Base-by-base conservation (phyloP, 768 basidiomycete species). In the Panellus pusillus region DNA sequence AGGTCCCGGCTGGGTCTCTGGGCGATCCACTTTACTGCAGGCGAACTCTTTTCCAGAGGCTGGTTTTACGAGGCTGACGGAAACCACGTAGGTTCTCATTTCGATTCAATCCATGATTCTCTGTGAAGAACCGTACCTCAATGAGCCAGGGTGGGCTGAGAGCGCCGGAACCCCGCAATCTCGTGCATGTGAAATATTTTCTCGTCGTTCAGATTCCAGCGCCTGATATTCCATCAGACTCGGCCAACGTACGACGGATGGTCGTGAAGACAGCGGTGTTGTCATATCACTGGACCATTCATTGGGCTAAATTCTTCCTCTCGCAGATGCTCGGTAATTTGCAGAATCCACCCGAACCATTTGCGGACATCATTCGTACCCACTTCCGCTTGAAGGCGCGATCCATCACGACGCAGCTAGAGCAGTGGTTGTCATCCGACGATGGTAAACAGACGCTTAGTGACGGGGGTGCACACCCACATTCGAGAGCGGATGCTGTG, bases 31-130 rank as follows among this genome's bases (percentile, higher is more conserved):
- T 6, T 71, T 98, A 44, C 78, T 96, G 4, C 94, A 96, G 75
- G 91, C 83, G 44, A 39, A 75, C 65, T 29, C 19, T 41, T 18
- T 29, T 28, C 17, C 20, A 24, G 6, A 52, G 41, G 50, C 24
- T 48, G 47, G 20, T 11, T 38, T 20, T 46, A 20, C 40, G 36
- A 43, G 32, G 8, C 47, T 35, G 24, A 77, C 76, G 62, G 32
- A 35, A 35, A 14, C 85, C 78, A 18, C 15, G 66, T 83, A 96
- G 80, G 91, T 95, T 35, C 77, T 98, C 38, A 90, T 97, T 36
- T 95, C 93, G 14, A 95, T 98, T 29, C 95, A 97, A 73, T 93
- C 91, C 14, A 93, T 98, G 91, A 96, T 97, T 61, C 74, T 97
- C 20, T 94, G 90, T 57, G 95, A 96, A 17, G 94, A 93, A 63